Percentiles rank a stretch among this genome's conserved stretches.
phyloP scores from a whole-genome alignment of 2,329 filamentous ascomycete species.

The Pseudopyricularia cyperi region DNA sequence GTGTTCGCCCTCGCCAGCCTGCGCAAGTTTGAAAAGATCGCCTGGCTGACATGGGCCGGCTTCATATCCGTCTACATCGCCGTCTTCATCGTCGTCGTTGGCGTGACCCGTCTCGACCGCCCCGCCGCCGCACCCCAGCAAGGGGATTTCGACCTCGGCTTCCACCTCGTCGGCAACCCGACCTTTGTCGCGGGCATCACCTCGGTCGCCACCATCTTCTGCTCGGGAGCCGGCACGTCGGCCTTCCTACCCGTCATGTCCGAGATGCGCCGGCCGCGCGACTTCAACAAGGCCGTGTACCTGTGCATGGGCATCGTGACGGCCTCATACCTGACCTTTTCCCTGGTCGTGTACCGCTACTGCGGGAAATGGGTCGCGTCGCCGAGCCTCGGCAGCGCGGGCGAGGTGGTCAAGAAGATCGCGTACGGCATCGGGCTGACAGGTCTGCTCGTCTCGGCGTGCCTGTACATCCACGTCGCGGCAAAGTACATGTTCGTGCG shows the following conservation, averaged over 20 bases:
- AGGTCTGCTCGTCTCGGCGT: constrained; percentile 32
- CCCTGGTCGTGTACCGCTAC: constrained; percentile 45
- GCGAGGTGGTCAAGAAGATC: constrained; percentile 45
- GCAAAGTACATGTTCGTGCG: constrained; percentile 20
- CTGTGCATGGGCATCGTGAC: constrained; percentile 5
- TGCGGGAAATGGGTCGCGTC: constrained; percentile 50
- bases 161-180: constrained; percentile 39
- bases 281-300: constrained; percentile 48
- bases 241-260: constrained; percentile 52
- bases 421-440: constrained; percentile 45
- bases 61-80: constrained; percentile 45
- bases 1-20: constrained; percentile 36
- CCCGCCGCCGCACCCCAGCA: constrained; percentile 36
- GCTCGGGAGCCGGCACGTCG: constrained; percentile 43
- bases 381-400: constrained; percentile 48
- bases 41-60: constrained; percentile 48
- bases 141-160: constrained; percentile 42
- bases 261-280: constrained; percentile 47
- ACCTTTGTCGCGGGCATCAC: constrained; percentile 46
- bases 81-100: constrained; percentile 46
- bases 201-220: constrained; percentile 42
- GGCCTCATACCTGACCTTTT: constrained; percentile 13
- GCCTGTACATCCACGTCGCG: constrained; percentile 14
- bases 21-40: constrained; percentile 46
- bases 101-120: constrained; percentile 29